Evolutionary conservation across 805 yeast species (phyloP), one percentile per base, ranked within the genome.

Genomic region (Candida yuanshanica): DNA sequence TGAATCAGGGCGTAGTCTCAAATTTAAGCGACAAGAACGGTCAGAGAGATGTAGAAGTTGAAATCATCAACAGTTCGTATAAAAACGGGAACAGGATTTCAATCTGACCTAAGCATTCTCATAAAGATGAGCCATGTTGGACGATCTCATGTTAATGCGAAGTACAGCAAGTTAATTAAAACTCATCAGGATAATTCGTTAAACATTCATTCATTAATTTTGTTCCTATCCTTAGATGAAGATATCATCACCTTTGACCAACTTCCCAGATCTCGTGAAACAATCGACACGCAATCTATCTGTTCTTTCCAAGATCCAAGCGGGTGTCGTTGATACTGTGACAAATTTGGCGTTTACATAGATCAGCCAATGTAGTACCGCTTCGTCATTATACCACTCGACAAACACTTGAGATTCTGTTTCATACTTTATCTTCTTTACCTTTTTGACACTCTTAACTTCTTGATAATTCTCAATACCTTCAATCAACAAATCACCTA

Each of bases 341-440:
- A 40, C 49, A 40, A 66, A 63, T 18, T 33, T 40, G 8, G 49
- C 59, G 46, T 65, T 53, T 7, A 59, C 45, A 42, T 48, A 65
- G 2, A 66, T 45, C 11, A 62, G 17, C 58, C 65, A 64, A 40
- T 60, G 56, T 4, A 57, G 39, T 7, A 39, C 51, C 7, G 43
- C 39, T 3, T 31, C 44, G 21, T 50, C 42, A 14, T 50, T 55
- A 16, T 33, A 17, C 60, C 62, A 52, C 49, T 59, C 53, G 16
- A 49, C 37, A 16, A 56, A 34, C 2, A 56, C 43, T 7, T 49
- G 23, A 2, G 43, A 26, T 10, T 39, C 41, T 6, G 23, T 35
- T 4, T 34, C 37, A 9, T 46, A 14, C 14, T 41, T 42, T 4
- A 33, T 33, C 36, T 46, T 47, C 11, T 33, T 27, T 3, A 51